Base-by-base conservation (phyloP, 2,329 filamentous ascomycete genomes). In the Calonectria pteridis region DNA sequence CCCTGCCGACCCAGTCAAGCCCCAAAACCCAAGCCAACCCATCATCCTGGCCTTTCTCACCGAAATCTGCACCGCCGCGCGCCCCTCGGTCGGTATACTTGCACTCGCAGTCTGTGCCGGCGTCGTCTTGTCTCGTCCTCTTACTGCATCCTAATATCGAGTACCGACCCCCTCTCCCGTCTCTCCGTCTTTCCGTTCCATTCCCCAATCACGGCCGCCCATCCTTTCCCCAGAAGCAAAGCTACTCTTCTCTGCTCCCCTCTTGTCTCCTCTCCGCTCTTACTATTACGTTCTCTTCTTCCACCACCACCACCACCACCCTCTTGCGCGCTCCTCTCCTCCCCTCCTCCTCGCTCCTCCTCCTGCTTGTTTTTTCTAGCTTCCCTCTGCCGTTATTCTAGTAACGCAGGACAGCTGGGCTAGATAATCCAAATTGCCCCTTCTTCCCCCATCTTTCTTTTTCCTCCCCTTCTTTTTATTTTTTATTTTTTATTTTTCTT, bases 41-140 rank as follows among this genome's bases (percentile, higher is more conserved):
- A 80, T 80, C 77, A 80, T 75, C 77, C 77, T 76, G 78, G 77
- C 78, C 62, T 73, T 74, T 76, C 67, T 80, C 77, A 80, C 78
- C 79, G 79, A 80, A 80, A 79, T 73, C 65, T 58, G 58, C 73
- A 69, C 71, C 69, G 65, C 66, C 71, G 63, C 46, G 51, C 69
- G 65, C 55, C 63, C 66, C 66, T 71, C 67, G 31, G 58, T 72
- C 71, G 74, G 70, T 77, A 72, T 75, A 75, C 50, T 58, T 58
- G 33, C 35, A 40, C 65, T 35, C 40, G 37, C 50, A 59, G 51
- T 43, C 28, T 55, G 51, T 68, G 28, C 66, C 70, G 73, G 67
- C 46, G 72, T 72, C 65, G n/a, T 74, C 77, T 49, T 62, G 55
- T 62, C 55, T 62, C 55, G 71, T 73, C 71, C 71, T 53, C 65